Base-by-base conservation (phyloP, 208 protist genomes). In the Wallacemonas sp. region DNA sequence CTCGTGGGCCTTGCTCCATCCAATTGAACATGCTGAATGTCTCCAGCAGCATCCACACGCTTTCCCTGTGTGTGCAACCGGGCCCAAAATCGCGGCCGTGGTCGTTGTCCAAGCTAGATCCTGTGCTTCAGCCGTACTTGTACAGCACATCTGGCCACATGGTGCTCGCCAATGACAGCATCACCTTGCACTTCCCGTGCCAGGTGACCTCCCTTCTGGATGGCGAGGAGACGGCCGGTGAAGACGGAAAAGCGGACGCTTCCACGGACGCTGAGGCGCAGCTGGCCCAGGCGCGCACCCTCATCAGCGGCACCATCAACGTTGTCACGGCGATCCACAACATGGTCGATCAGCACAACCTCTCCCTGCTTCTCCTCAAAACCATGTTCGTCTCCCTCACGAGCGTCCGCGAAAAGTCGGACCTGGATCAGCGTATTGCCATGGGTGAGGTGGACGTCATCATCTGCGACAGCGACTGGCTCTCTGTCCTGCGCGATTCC, bases 331-430 rank as follows among this genome's bases (percentile, higher is more conserved):
- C 81, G 9, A 85, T 96, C 72, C 87, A 69, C 38, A 93, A 93
- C 72, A 82, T 92, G 65, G 90, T 93, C 26, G 88, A 96, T 47
- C 90, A 93, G 70, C 87, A 96, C 69, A 96, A 93, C 62, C 67
- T 96, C 19, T 96, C 90, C 2, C 81, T 96, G 16, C 83, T 89
- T 57, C 65, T 96, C 47, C 78, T 96, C 21, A 94, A 90, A 60
- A 96, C 88, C 14, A 93, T 94, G 83, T 94, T 93, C 78, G 88
- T 96, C 14, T 94, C 90, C 2, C 72, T 96, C 26, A 83, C 90
- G 12, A 90, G 73, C 63, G 86, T 96, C 39, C 85, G 75, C 0
- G 85, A 91, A 26, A 76, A 76, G 61, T 65, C 70, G 26, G 87
- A 96, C 43, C 66, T 96, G 56, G 90, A 94, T 62, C 66, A 90